phyloP scores from a whole-genome alignment of 805 yeast species.

The Teunomyces tritomae region DNA sequence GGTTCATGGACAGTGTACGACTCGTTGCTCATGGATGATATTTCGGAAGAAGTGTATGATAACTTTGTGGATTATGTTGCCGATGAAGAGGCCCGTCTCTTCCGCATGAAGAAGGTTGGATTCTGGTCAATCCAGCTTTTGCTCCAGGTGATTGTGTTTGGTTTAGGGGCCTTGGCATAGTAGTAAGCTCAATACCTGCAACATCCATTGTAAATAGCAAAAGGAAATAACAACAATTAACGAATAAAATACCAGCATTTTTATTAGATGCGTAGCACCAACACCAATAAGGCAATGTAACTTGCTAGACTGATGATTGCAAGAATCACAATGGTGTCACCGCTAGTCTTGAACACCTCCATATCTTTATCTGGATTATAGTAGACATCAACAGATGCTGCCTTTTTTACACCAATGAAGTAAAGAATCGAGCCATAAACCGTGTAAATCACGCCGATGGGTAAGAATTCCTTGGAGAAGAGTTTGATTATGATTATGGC shows the following conservation, averaged over 20 bases:
- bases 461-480: constrained; percentile 60
- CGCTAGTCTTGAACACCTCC: constrained; percentile 56
- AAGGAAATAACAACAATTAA: not conserved
- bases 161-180: constrained; percentile 59
- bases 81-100: constrained; percentile 74
- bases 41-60: constrained; percentile 84
- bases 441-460: constrained; percentile 65
- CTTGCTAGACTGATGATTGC: constrained; percentile 49
- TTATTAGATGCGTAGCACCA: constrained; percentile 43
- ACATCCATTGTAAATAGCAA: no score
- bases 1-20: constrained; percentile 98
- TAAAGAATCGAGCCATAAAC: constrained; percentile 50
- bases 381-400: constrained; percentile 33
- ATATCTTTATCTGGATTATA: constrained; percentile 35
- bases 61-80: constrained; percentile 86
- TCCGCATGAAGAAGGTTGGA: constrained; percentile 78
- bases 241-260: not conserved
- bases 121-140: constrained; percentile 90
- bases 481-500: constrained; percentile 62
- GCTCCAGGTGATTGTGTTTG: constrained; percentile 77
- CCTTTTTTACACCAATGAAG: constrained; percentile 37
- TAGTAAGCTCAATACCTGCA: constrained; percentile 2
- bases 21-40: constrained; percentile 84
- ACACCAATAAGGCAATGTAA: constrained; percentile 50
- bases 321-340: constrained; percentile 55